Evolutionary conservation across 192 early-diverging fungal species (phyloP), one percentile per base, ranked within the genome.

Genomic region (Dissophora ornata): DNA sequence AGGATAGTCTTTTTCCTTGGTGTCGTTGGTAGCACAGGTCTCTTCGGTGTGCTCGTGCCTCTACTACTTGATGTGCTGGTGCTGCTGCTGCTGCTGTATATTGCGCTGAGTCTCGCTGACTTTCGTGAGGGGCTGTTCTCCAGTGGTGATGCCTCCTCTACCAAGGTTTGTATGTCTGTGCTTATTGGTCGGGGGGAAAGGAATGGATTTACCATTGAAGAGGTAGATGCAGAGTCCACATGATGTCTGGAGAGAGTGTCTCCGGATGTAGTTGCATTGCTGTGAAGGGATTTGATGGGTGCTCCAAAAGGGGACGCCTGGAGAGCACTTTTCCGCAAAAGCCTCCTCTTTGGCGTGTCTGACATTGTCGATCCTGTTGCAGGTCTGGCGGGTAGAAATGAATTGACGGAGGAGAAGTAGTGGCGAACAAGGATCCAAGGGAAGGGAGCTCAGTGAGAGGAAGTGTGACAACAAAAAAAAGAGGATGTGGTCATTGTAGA

Each of bases 301-400:
- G 57, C 44, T 3, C 71, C 71, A 48, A 75, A 75, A n/a, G 71
- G 71, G 8, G 71, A 75, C 0, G 71, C 62, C n/a, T 66, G 63
- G 11, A 75, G 57, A 9, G 63, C 63, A 36, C 71, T 67, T 26
- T 67, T 75, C 9, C 71, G 62, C 51, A 75, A 49, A 22, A 67
- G 63, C 30, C 71, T 53, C 30, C 63, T 38, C 8, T 51, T 64
- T n/a, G 71, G 62, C 32, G 62, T 75, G 38, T 75, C 65, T 29
- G 62, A 15, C 30, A 56, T 54, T 13, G 32, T 34, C 26, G 48
- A 15, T 25, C 44, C 44, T 38, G 5, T 5, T 38, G 5, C 36
- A 9, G 36, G 36, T 38, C 5, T n/a, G n/a, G n/a, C n/a, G n/a
- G n/a, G n/a, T n/a, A n/a, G n/a, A n/a, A n/a, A n/a, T n/a, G n/a